phyloP scores from a whole-genome alignment of 2,329 filamentous ascomycete genomes.

The Magnaporthiopsis poae region DNA sequence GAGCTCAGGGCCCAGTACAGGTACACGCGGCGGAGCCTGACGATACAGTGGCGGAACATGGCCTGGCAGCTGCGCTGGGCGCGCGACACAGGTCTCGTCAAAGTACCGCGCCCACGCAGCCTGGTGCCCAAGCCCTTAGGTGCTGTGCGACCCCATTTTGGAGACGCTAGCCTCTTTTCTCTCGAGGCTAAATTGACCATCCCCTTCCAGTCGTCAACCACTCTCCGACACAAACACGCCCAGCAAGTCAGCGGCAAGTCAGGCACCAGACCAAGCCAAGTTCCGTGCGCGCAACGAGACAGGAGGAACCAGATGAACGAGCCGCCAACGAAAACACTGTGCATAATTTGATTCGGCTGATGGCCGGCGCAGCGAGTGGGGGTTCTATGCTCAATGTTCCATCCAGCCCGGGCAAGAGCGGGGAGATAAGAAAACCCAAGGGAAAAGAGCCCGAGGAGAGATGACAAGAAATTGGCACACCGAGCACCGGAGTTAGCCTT shows the following conservation, averaged over 20 bases:
- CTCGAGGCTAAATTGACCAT: neutral
- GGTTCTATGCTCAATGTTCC: no score
- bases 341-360: neutral
- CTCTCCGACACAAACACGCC: neutral
- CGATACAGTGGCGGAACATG: neutral
- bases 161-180: neutral
- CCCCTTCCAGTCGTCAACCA: neutral
- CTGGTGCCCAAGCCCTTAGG: neutral
- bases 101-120: neutral
- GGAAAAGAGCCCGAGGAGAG: no score
- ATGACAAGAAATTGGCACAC: no score
- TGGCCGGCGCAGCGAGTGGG: no score
- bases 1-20: neutral
- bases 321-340: neutral
- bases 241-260: neutral
- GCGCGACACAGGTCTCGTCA: neutral
- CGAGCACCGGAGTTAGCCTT: no score
- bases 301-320: neutral
- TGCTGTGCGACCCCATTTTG: neutral
- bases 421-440: no score
- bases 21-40: neutral
- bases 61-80: neutral
- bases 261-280: neutral
- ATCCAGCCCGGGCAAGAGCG: no score
- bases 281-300: neutral